A percentile compares a stretch with the other conserved stretches of the same genome.
These are phyloP conservation scores for Umbilicaria muhlenbergii DNA, from an alignment of 495 filamentous ascomycete genomes.

Conservation along the genomic window DNA sequence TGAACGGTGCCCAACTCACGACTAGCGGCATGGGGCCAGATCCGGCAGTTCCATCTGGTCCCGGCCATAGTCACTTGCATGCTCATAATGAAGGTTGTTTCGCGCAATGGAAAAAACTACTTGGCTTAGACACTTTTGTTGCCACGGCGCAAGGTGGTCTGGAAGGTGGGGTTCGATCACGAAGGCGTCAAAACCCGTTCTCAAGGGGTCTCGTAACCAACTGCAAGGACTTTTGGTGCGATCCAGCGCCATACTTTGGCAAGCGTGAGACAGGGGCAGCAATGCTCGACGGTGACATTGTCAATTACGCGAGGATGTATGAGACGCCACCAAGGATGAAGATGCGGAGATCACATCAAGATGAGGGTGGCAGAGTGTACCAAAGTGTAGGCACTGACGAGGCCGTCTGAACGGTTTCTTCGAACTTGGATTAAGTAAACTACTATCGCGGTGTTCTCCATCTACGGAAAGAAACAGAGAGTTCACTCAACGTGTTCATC, in stretches of 20 bases:
- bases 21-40: slow-evolving; percentile 34
- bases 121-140: slow-evolving; percentile 86
- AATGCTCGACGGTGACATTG: slow-evolving; percentile 56
- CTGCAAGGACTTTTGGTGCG: slow-evolving; percentile 94
- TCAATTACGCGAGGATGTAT: slow-evolving; percentile 85
- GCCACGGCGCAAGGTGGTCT: slow-evolving; percentile 56
- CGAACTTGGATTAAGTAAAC: no score
- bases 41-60: slow-evolving; percentile 17
- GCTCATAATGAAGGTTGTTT: slow-evolving; percentile 46
- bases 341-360: slow-evolving; percentile 17
- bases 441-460: no score
- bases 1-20: slow-evolving; percentile 55
- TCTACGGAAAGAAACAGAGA: no score
- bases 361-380: slow-evolving; percentile 13
- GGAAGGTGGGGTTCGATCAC: slow-evolving; percentile 31
- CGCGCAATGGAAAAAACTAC: slow-evolving; percentile 62
- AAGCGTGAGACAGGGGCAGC: slow-evolving; percentile 49
- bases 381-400: slow-evolving; percentile 22
- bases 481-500: no score
- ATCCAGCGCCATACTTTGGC: slow-evolving; percentile 68
- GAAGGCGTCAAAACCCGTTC: slow-evolving; percentile 60
- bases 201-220: slow-evolving; percentile 68
- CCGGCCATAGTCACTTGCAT: slow-evolving; percentile 22
- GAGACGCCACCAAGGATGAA: slow-evolving; percentile 60
- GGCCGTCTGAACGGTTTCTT: slow-evolving; percentile 6